Conservation (phyloP, 2,329 filamentous ascomycete species). For the Dichotomopilus funicola region DNA sequence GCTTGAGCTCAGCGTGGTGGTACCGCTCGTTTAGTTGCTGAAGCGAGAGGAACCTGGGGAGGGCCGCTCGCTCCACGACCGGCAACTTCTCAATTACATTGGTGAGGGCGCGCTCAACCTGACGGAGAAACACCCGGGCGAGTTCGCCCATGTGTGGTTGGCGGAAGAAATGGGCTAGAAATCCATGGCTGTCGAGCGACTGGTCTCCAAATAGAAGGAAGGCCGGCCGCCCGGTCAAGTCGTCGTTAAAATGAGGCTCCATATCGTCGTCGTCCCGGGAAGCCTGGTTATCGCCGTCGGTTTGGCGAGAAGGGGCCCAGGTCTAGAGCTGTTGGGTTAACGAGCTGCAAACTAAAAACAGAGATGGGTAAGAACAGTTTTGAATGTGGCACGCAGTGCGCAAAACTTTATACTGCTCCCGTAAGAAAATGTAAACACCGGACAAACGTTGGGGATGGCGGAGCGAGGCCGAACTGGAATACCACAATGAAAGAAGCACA, state of each 20-base stretch:
- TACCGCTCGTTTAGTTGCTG: constrained; percentile 61
- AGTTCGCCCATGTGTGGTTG: constrained; percentile 42
- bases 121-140: constrained; percentile 56
- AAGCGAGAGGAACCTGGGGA: constrained; percentile 57
- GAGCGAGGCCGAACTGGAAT: not conserved
- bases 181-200: constrained; percentile 59
- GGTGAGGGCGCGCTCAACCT: constrained; percentile 50
- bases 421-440: not conserved
- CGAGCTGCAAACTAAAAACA: not conserved
- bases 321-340: not conserved
- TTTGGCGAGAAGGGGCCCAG: not conserved
- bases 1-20: constrained; percentile 49
- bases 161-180: constrained; percentile 50
- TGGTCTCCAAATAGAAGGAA: constrained; percentile 66
- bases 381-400: too few relatives aligned
- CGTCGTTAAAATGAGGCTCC: constrained; percentile 20
- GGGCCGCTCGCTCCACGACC: constrained; percentile 47
- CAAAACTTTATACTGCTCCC: too few relatives aligned
- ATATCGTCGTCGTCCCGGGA: constrained; percentile 31
- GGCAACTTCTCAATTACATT: constrained; percentile 54
- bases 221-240: constrained; percentile 35
- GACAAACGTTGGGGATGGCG: constrained; percentile 6
- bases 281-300: not conserved
- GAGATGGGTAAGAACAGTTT: too few relatives aligned
- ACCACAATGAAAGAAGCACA: not conserved